Conservation (phyloP, 208 protist species). For the Trypanosoma melophagium region DNA sequence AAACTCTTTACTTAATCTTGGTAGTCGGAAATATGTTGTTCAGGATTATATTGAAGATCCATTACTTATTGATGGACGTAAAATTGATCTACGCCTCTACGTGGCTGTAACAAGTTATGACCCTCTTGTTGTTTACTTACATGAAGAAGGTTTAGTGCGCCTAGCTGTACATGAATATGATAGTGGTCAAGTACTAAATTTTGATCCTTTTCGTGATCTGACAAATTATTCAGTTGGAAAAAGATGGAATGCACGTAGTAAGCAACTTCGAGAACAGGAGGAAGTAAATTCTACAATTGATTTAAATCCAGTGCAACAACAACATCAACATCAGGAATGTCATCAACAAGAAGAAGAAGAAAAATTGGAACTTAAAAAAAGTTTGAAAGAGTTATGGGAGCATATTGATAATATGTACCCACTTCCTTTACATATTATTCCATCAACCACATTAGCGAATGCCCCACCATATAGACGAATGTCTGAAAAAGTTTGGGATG, state of each 20-base stretch:
- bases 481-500: conserved; percentile 49
- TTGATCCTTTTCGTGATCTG: conserved; percentile 80
- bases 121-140: conserved; percentile 86
- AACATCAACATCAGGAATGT: not conserved
- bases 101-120: conserved; percentile 91
- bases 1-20: not conserved
- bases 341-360: not conserved
- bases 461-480: conserved; percentile 5
- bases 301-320: not conserved
- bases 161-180: conserved; percentile 92
- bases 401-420: conserved; percentile 42
- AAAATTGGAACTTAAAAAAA: conserved; percentile 64
- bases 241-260: conserved; percentile 30
- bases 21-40: conserved; percentile 79
- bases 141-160: conserved; percentile 93
- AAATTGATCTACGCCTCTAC: conserved; percentile 96
- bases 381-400: conserved; percentile 56
- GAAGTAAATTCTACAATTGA: not conserved
- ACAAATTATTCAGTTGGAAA: conserved; percentile 92
- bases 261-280: conserved; percentile 2
- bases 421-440: not conserved
- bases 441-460: not conserved
- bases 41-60: conserved; percentile 94
- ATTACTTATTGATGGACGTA: conserved; percentile 90
- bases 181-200: conserved; percentile 14